Evolutionary conservation across 495 filamentous ascomycete genomes (phyloP).

Genomic region (Penicillium ucsense): DNA sequence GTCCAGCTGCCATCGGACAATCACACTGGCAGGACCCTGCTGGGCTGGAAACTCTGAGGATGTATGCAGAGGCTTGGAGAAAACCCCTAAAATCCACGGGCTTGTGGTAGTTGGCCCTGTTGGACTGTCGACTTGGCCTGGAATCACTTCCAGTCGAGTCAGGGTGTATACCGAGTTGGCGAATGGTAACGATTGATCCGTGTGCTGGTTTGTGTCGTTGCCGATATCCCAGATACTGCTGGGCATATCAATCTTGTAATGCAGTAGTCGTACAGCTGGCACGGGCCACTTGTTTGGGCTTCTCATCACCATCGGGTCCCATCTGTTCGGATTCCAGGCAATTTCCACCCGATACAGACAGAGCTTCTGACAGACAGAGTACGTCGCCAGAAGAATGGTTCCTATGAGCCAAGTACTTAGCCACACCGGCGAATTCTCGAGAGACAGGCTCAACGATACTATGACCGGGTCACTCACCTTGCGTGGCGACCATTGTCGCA

Average conservation of each 20-base stretch:
- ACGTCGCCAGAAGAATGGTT: conserved; percentile 54
- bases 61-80: conserved; percentile 47
- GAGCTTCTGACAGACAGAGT: conserved; percentile 57
- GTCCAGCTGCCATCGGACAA: conserved; percentile 72
- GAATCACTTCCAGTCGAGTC: conserved; percentile 57
- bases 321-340: conserved; percentile 33
- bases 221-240: conserved; percentile 21
- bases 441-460: too few relatives aligned
- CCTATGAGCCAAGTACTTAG: conserved; percentile 15
- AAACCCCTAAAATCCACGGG: conserved; percentile 60
- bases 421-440: not conserved
- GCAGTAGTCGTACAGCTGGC: conserved; percentile 34
- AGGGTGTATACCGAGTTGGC: conserved; percentile 45
- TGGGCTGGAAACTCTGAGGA: conserved; percentile 42
- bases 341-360: conserved; percentile 52
- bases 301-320: conserved; percentile 27
- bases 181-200: conserved; percentile 20
- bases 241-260: conserved; percentile 33
- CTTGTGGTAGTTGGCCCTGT: conserved; percentile 39
- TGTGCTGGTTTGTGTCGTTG: conserved; percentile 13
- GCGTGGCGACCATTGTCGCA: conserved; percentile 67
- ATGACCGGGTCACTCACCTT: conserved; percentile 32
- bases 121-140: conserved; percentile 42
- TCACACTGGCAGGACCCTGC: conserved; percentile 53
- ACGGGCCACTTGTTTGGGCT: conserved; percentile 27